A percentile compares a stretch with the other conserved stretches of the same genome.
These are phyloP conservation scores for Umbilicus rupestris DNA, from an alignment of 164 flowering plant species.

Conservation along the genomic window DNA sequence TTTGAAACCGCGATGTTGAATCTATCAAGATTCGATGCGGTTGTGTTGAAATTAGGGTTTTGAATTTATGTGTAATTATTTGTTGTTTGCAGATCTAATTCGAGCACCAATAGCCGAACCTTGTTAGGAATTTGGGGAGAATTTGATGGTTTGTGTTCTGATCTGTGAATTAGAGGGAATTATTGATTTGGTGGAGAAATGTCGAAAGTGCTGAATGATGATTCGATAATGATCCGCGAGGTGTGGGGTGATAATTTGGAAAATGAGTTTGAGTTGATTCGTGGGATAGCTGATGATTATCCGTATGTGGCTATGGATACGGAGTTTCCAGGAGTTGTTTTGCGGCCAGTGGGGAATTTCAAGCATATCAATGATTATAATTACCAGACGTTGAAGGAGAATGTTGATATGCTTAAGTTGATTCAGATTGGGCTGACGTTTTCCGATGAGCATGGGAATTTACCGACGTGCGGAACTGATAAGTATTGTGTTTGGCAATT, in stretches of 20 bases:
- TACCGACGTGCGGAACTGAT: constrained; percentile 6
- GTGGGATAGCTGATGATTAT: constrained; percentile 29
- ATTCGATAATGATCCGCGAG: constrained; percentile 36
- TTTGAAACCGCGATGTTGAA: not conserved
- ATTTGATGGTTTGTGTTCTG: not conserved
- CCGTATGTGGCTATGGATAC: constrained; percentile 46
- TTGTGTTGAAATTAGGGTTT: not conserved
- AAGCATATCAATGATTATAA: constrained; percentile 39
- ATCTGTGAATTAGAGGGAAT: not conserved
- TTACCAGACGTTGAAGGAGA: constrained; percentile 43
- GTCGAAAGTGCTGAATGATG: constrained; percentile 5
- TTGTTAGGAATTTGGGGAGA: not conserved
- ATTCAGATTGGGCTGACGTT: constrained; percentile 9
- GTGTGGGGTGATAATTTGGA: constrained; percentile 42
- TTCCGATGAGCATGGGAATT: constrained; percentile 8
- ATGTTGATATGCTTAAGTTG: constrained; percentile 32
- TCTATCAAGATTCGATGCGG: too few relatives aligned
- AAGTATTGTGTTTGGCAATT: constrained; percentile 6
- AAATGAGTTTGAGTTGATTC: constrained; percentile 30
- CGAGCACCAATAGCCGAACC: not conserved
- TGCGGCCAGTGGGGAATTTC: constrained; percentile 38
- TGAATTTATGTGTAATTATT: not conserved
- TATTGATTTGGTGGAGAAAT: not conserved
- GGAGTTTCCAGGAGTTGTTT: constrained; percentile 48
- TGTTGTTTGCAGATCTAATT: not conserved